Percentiles rank a stretch among this genome's conserved stretches.
Conservation (phyloP, 2,329 filamentous ascomycete species). For the Xylaria digitata region DNA sequence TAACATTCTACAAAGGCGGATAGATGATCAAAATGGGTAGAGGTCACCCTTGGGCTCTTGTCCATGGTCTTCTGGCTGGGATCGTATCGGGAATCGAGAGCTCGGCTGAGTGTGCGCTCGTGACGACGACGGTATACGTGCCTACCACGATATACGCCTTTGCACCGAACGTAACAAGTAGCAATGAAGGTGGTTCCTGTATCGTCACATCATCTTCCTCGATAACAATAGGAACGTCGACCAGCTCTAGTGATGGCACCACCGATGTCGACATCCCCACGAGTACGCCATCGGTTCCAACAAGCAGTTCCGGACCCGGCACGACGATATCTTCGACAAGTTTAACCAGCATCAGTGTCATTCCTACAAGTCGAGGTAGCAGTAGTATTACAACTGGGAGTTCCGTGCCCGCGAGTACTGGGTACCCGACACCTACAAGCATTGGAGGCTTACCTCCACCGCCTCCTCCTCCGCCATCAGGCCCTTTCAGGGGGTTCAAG, state of each 20-base stretch:
- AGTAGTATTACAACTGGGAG: slow-evolving; percentile 32
- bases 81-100: slow-evolving; percentile 37
- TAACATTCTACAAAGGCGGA: background rate
- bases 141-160: slow-evolving; percentile 45
- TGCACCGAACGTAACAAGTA: slow-evolving; percentile 37
- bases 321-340: slow-evolving; percentile 29
- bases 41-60: slow-evolving; percentile 37
- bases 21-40: slow-evolving; percentile 39
- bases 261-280: slow-evolving; percentile 24
- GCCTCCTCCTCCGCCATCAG: slow-evolving; percentile 36
- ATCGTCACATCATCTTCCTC: slow-evolving; percentile 22
- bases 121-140: slow-evolving; percentile 45
- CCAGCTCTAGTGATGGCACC: slow-evolving; percentile 22
- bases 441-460: slow-evolving; percentile 35
- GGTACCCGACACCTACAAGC: slow-evolving; percentile 37
- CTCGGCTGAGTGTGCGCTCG: slow-evolving; percentile 38
- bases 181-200: slow-evolving; percentile 22
- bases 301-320: slow-evolving; percentile 18
- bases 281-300: slow-evolving; percentile 20
- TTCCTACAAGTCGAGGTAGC: slow-evolving; percentile 21
- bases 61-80: slow-evolving; percentile 39
- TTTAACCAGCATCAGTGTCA: slow-evolving; percentile 25
- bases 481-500: slow-evolving; percentile 45
- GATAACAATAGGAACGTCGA: slow-evolving; percentile 26
- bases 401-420: slow-evolving; percentile 29